These are phyloP conservation scores for Phytophthora litchii DNA, from an alignment of 352 stramenopile genomes.

Conservation along the genomic window DNA sequence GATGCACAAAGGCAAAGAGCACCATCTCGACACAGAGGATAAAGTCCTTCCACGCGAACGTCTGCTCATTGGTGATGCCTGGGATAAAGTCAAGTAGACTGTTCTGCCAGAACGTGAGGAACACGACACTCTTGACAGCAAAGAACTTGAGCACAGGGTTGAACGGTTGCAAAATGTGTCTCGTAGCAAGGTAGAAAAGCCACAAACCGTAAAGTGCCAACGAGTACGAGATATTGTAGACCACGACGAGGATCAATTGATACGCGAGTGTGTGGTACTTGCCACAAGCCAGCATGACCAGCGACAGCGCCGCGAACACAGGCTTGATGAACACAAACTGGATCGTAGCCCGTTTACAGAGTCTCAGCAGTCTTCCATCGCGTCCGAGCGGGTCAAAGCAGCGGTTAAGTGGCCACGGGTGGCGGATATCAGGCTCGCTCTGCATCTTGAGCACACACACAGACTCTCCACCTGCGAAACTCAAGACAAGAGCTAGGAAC, in stretches of 20 bases:
- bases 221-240: conserved; percentile 94
- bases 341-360: conserved; percentile 91
- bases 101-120: conserved; percentile 94
- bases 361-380: conserved; percentile 81
- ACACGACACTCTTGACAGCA: conserved; percentile 92
- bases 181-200: conserved; percentile 91
- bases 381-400: conserved; percentile 79
- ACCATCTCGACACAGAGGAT: conserved; percentile 92
- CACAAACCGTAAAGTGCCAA: conserved; percentile 90
- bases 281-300: conserved; percentile 80
- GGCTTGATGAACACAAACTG: conserved; percentile 94
- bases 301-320: conserved; percentile 83
- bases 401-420: conserved; percentile 81
- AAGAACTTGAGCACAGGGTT: conserved; percentile 93
- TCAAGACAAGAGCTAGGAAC: conserved; percentile 91
- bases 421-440: conserved; percentile 74
- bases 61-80: conserved; percentile 84
- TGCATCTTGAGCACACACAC: conserved; percentile 91
- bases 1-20: conserved; percentile 77
- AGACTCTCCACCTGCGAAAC: conserved; percentile 87
- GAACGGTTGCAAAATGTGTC: conserved; percentile 84
- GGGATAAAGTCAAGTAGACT: conserved; percentile 85
- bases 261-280: conserved; percentile 83
- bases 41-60: conserved; percentile 92
- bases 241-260: conserved; percentile 80